Evolutionary conservation across 2,329 filamentous ascomycete species (phyloP).

Genomic region (Sporothrix brunneoviolacea): DNA sequence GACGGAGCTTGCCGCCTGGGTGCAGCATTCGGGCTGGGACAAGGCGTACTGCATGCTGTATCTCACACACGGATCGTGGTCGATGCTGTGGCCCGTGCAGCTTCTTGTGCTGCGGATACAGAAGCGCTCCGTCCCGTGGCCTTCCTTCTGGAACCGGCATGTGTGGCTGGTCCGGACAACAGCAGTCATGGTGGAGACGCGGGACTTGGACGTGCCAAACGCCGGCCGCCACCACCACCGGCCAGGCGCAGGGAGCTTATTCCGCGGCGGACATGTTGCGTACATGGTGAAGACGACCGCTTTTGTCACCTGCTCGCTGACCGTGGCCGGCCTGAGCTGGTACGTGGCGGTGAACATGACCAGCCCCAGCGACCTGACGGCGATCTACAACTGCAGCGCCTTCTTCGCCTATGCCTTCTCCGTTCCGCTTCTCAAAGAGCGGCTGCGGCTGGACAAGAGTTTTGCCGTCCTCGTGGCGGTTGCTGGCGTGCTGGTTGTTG

Average conservation of each 20-base stretch:
- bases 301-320: constrained; percentile 77
- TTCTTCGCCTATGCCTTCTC: constrained; percentile 99
- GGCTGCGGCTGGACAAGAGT: constrained; percentile 75
- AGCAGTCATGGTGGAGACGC: constrained; percentile 76
- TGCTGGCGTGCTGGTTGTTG: constrained; percentile 84
- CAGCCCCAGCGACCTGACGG: constrained; percentile 86
- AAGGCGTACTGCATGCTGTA: constrained; percentile 99
- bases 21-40: constrained; percentile 90
- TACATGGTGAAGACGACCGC: constrained; percentile 78
- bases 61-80: constrained; percentile 92
- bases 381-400: constrained; percentile 98
- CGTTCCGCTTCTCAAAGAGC: constrained; percentile 81
- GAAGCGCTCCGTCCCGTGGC: constrained; percentile 72
- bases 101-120: constrained; percentile 73
- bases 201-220: constrained; percentile 52
- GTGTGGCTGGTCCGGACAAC: constrained; percentile 45
- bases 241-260: background rate
- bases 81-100: constrained; percentile 79
- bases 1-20: constrained; percentile 92
- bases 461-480: constrained; percentile 83
- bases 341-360: constrained; percentile 93
- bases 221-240: background rate
- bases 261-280: constrained; percentile 33
- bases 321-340: constrained; percentile 87
- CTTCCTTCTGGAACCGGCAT: constrained; percentile 71